Evolutionary conservation across 208 protist species (phyloP), one percentile per base, ranked within the genome.

Genomic region (Zelonia costaricensis): DNA sequence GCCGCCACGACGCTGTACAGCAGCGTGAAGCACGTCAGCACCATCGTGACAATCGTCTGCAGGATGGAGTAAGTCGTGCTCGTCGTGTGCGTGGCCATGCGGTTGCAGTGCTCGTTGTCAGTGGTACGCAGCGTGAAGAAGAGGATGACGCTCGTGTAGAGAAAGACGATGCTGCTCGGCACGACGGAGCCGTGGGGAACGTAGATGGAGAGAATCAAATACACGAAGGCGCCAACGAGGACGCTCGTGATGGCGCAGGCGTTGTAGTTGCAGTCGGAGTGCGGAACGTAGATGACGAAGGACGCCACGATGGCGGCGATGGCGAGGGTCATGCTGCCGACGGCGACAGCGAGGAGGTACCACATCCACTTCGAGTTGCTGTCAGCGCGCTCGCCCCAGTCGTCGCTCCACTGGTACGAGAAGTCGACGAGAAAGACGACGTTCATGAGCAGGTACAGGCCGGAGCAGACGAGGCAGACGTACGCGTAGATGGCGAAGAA

Each of bases 341-440:
- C 38, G 0, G 90, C 74, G 28, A 95, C 45, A 39, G 53, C 55
- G 20, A 94, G 48, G 10, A 95, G 78, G 43, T 97, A 97, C 80
- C 84, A 95, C 68, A 85, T 78, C 88, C 89, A 95, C 80, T 93
- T 92, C 20, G 25, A 12, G 45, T 94, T 81, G 25, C 66, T 33
- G 31, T 98, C 93, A 22, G 84, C 78, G 9, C 93, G 86, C 30
- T 76, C 56, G n/a, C 88, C 80, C 92, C 92, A 98, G 7, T 86
- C 80, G 39, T 98, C 94, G 65, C 86, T 97, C 82, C 95, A 97
- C 36, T 84, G 65, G 72, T 97, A 98, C 31, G 87, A 85, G 62
- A 97, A 98, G 51, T 98, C 96, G 23, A 98, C 90, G 7, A 98
- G 74, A 33, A 97, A 85, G 18, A 98, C 48, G n/a, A 98, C 77